Evolutionary conservation across 345 rosid genomes (phyloP).

Genomic region (Corymbia maculata): DNA sequence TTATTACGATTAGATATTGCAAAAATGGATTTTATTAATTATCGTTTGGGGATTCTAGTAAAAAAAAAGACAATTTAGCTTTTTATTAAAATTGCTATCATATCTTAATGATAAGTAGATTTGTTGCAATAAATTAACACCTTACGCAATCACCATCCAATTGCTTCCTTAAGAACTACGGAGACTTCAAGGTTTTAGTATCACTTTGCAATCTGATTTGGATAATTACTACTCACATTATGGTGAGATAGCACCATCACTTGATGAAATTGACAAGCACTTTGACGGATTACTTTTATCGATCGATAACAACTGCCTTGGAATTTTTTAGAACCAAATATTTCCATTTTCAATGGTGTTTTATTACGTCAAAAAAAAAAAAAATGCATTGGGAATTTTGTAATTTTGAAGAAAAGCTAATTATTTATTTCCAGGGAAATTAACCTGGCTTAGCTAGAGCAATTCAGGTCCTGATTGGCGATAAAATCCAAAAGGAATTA

Average conservation of each 20-base stretch:
- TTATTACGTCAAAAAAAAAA: background rate
- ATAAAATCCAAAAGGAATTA: background rate
- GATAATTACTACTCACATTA: background rate
- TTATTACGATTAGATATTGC: background rate
- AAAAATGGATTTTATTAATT: no score
- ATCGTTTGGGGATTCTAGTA: no score
- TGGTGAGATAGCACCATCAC: background rate
- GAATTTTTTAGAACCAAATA: background rate
- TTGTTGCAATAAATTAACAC: no score
- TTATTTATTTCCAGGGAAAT: background rate
- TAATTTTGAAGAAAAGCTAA: background rate
- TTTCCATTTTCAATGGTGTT: background rate
- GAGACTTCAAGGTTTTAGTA: background rate
- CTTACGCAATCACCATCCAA: no score
- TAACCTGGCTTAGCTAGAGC: background rate
- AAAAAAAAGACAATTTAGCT: no score
- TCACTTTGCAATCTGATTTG: background rate
- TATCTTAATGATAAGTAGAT: no score
- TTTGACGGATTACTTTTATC: no score
- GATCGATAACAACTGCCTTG: accelerated
- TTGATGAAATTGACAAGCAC: background rate
- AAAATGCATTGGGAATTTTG: background rate
- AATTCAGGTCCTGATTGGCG: background rate
- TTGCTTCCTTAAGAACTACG: background rate
- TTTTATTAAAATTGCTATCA: no score